A percentile compares a stretch with the other conserved stretches of the same genome.
Evolutionary conservation across 768 basidiomycete species (phyloP).

Genomic region (Lactarius evosmus): DNA sequence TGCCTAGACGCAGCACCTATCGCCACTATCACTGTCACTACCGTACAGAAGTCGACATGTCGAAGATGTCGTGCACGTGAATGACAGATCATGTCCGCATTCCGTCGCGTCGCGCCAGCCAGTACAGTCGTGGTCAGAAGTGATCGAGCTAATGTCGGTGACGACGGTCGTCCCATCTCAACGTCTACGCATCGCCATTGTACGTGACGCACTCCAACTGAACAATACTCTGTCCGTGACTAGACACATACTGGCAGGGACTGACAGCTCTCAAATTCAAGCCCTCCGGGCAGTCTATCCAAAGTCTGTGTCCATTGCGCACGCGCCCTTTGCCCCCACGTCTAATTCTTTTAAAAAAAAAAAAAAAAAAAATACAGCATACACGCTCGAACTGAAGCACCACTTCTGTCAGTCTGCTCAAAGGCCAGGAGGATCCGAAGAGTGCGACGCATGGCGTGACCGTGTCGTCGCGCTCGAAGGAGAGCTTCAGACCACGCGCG

Average conservation of each 20-base stretch:
- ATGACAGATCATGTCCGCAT: slow-evolving; percentile 1
- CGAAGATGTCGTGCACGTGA: neutral
- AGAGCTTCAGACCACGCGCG: slow-evolving; percentile 2
- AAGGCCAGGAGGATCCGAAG: neutral
- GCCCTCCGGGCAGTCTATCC: slow-evolving; percentile 14
- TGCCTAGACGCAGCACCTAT: neutral
- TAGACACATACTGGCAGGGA: neutral
- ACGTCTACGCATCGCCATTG: slow-evolving; percentile 18
- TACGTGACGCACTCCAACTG: neutral
- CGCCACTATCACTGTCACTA: too few relatives aligned
- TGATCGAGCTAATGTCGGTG: neutral
- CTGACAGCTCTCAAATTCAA: slow-evolving; percentile 16
- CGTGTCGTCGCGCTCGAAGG: slow-evolving; percentile 19
- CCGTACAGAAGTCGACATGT: neutral
- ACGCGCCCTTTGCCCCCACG: neutral
- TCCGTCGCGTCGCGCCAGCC: neutral
- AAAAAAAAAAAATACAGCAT: neutral
- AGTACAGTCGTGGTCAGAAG: too few relatives aligned
- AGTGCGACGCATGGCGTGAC: slow-evolving; percentile 18
- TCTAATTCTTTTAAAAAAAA: neutral
- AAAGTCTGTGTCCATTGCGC: neutral
- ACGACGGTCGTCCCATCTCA: slow-evolving; percentile 4
- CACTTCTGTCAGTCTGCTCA: slow-evolving; percentile 9
- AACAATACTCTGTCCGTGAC: neutral
- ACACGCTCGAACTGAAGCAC: slow-evolving; percentile 6